Conservation (phyloP, 2,329 filamentous ascomycete species). For the Pyricularia sp. region DNA sequence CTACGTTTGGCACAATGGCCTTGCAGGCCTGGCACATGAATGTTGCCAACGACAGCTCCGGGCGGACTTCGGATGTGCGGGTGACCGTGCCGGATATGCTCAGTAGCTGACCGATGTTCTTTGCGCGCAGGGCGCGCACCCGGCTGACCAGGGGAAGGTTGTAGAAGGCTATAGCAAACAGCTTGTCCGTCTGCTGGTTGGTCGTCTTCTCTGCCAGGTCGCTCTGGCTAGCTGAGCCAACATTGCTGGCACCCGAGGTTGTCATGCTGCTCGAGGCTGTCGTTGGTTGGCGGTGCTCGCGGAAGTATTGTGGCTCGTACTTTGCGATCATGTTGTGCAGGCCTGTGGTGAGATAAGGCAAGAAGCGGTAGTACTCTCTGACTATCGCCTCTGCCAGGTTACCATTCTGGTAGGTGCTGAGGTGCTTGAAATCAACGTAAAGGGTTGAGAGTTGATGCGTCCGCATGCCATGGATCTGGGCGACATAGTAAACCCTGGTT, state of each 20-base stretch:
- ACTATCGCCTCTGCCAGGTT: constrained; percentile 79
- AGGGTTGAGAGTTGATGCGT: constrained; percentile 71
- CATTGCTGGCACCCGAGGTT: constrained; percentile 55
- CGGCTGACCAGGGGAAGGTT: constrained; percentile 82
- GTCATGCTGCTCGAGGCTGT: constrained; percentile 64
- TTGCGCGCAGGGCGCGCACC: constrained; percentile 75
- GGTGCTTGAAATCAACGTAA: constrained; percentile 80
- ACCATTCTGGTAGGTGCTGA: constrained; percentile 67
- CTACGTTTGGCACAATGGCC: constrained; percentile 76
- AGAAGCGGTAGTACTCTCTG: constrained; percentile 87
- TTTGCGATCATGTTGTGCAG: constrained; percentile 91
- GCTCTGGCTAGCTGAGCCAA: constrained; percentile 51
- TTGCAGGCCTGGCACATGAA: constrained; percentile 88
- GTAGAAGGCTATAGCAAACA: constrained; percentile 90
- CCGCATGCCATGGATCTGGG: constrained; percentile 71
- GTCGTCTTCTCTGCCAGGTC: constrained; percentile 67
- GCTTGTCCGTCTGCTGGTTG: constrained; percentile 93
- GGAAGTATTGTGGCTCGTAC: constrained; percentile 89
- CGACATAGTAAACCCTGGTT: constrained; percentile 76
- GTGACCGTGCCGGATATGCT: constrained; percentile 97
- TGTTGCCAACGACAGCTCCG: constrained; percentile 84
- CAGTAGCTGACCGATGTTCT: constrained; percentile 83
- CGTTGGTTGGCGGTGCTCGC: constrained; percentile 73
- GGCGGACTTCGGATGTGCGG: constrained; percentile 90
- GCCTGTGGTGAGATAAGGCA: constrained; percentile 81